phyloP scores from a whole-genome alignment of 164 flowering plant genomes.

The Magnolia sinica region DNA sequence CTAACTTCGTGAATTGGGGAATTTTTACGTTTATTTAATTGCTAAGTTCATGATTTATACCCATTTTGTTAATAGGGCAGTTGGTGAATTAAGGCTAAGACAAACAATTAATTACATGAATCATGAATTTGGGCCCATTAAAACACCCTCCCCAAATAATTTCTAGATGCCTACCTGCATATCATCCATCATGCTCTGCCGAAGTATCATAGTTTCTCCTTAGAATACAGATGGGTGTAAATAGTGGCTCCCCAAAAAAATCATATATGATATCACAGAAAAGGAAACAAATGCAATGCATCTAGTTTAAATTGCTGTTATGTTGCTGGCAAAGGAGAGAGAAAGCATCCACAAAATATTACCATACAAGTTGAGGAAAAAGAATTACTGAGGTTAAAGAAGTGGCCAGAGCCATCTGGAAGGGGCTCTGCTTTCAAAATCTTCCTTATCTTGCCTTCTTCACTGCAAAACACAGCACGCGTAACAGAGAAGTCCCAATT shows the following conservation, averaged over 20 bases:
- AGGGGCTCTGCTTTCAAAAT: slow-evolving; percentile 91
- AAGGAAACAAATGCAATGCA: background rate
- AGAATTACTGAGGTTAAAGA: slow-evolving; percentile 83
- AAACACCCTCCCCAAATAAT: too few species aligned
- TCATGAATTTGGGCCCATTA: too few species aligned
- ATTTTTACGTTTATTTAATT: too few species aligned
- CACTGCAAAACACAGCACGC: slow-evolving; percentile 45
- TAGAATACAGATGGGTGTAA: background rate
- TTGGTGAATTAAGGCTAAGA: too few species aligned
- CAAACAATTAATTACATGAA: too few species aligned
- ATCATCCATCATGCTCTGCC: too few species aligned
- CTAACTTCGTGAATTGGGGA: too few species aligned
- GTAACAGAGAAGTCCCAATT: background rate
- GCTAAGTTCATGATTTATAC: too few species aligned
- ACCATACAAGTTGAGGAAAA: slow-evolving; percentile 13
- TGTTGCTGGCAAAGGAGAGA: background rate
- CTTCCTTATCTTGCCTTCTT: slow-evolving; percentile 90
- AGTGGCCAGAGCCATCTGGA: slow-evolving; percentile 93
- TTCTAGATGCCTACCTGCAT: too few species aligned
- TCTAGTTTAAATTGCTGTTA: background rate
- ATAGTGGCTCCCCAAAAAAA: background rate
- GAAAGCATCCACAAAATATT: background rate
- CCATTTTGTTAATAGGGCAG: too few species aligned
- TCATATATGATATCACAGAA: background rate
- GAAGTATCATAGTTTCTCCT: too few species aligned